Evolutionary conservation across 495 filamentous ascomycete genomes (phyloP).

Genomic region (Parachaetomium inaequale): DNA sequence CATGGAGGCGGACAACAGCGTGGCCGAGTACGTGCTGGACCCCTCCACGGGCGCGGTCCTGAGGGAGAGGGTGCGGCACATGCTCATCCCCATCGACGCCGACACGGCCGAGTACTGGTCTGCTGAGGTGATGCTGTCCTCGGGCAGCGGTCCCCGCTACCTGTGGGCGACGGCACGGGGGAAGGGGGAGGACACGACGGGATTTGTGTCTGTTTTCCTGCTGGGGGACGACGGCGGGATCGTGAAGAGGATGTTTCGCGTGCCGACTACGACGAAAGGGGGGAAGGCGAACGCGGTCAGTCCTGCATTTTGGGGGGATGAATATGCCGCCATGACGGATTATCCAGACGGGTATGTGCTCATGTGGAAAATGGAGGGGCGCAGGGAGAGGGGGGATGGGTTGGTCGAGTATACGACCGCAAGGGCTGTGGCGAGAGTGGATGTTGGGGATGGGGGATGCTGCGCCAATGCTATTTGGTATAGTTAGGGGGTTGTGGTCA

Average conservation of each 20-base stretch:
- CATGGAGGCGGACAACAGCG: neutral
- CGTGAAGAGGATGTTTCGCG: conserved; percentile 29
- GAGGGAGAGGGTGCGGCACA: conserved; percentile 13
- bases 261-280: conserved; percentile 33
- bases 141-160: conserved; percentile 27
- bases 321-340: conserved; percentile 14
- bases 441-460: conserved; percentile 33
- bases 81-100: conserved; percentile 24
- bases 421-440: conserved; percentile 28
- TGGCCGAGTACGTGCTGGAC: conserved; percentile 5
- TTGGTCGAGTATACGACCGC: conserved; percentile 22
- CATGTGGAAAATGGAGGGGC: conserved; percentile 34
- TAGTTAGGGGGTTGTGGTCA: neutral
- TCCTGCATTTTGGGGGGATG: conserved; percentile 34
- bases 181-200: conserved; percentile 1
- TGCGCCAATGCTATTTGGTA: conserved; percentile 40
- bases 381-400: conserved; percentile 12
- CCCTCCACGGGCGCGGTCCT: conserved; percentile 24
- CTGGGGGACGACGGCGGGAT: conserved; percentile 29
- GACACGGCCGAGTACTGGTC: conserved; percentile 33
- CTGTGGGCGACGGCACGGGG: conserved; percentile 39
- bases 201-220: conserved; percentile 36
- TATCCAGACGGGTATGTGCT: conserved; percentile 37
- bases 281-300: conserved; percentile 34
- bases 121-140: conserved; percentile 38